phyloP scores from a whole-genome alignment of 1,284 basidiomycete species.

The Porphyrellus sp. region DNA sequence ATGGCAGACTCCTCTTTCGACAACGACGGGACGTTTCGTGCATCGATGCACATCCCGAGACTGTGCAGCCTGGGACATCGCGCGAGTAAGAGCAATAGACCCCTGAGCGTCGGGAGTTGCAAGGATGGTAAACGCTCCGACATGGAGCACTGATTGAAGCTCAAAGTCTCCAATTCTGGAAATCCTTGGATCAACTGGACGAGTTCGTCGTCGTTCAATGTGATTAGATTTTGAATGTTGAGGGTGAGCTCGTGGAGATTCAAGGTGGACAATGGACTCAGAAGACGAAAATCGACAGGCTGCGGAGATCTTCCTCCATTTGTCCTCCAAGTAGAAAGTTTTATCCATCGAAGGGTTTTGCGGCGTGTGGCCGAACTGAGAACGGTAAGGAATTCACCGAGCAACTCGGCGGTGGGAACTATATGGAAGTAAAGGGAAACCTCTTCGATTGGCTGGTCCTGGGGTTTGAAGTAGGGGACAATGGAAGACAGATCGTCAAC shows the following conservation, averaged over 20 bases:
- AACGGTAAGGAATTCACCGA: neutral
- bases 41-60: conserved; percentile 1
- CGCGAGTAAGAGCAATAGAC: conserved; percentile 10
- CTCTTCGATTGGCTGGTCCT: neutral
- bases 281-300: neutral
- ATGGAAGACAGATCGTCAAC: neutral
- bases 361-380: neutral
- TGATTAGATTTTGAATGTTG: neutral
- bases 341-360: neutral
- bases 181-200: conserved; percentile 11
- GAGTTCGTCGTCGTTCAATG: conserved; percentile 18
- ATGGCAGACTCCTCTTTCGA: conserved; percentile 5
- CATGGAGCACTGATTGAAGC: neutral
- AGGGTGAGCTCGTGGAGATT: neutral
- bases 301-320: too few species aligned
- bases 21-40: neutral
- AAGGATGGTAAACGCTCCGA: neutral
- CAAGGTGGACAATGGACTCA: neutral
- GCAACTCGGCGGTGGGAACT: neutral
- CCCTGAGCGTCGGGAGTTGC: neutral
- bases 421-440: neutral
- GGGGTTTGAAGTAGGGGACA: neutral
- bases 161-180: conserved; percentile 7
- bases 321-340: too few species aligned
- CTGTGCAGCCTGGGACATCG: conserved; percentile 11